Evolutionary conservation across 2,329 filamentous ascomycete genomes (phyloP), one percentile per base, ranked within the genome.

Genomic region (Colletotrichum coccodes): DNA sequence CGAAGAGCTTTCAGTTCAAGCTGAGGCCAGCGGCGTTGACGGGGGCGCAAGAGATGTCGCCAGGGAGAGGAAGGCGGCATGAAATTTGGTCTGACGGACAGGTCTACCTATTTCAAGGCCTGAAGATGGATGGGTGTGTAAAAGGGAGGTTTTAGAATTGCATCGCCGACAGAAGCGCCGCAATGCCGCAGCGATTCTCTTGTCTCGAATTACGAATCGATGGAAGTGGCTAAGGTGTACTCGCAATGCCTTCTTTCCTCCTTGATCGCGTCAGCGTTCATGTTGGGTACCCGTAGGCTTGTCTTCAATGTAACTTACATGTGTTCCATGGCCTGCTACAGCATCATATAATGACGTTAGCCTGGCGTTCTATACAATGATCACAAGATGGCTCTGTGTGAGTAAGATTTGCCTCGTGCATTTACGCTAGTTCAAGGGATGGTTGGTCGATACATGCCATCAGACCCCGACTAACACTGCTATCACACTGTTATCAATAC

Each of bases 21-120:
- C 71, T 16, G 76, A 46, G n/a, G 56, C 81, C 6, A 85, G 82
- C 1, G 82, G 83, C 3, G 72, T 84, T 40, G 85, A 88, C 60
- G 78, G 76, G 1, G 78, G 80, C 1, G 80, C 80, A n/a, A 83
- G 79, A 67, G 83, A 86, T 71, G 77, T 82, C 6, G 80, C 83
- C 3, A 81, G 84, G 38, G 85, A 86, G 74, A 82, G 87, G 69
- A 88, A 80, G 72, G 63, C 75, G 30, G 76, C 74, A 16, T 56
- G 78, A 72, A 21, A 61, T 38, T n/a, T 11, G 44, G 26, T 18
- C 7, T 11, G 21, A 28, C 28, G 14, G 34, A 6, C 30, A 32
- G 18, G 3, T 21, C 2, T 21, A n/a, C 30, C 49, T 52, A 2
- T 7, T 36, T 16, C n/a, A 49, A 8, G 23, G 16, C n/a, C n/a